Evolutionary conservation across 345 rosid genomes (phyloP).

Genomic region (Atalantia buxifolia): DNA sequence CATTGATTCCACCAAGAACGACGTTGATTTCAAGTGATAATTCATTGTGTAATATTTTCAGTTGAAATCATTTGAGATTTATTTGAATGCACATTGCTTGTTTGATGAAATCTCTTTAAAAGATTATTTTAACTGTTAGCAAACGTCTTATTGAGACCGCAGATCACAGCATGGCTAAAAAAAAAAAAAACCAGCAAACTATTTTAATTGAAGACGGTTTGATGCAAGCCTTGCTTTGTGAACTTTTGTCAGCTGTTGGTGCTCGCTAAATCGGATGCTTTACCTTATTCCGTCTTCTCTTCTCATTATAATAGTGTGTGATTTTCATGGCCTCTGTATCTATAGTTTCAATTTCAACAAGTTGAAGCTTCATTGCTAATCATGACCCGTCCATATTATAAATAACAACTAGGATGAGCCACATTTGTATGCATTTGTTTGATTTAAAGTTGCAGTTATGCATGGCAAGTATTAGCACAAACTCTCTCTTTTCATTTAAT

Average conservation of each 20-base stretch:
- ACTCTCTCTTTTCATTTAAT: neutral
- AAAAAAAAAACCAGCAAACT: neutral
- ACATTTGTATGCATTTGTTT: neutral
- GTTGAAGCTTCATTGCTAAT: neutral
- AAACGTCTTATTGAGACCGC: no score
- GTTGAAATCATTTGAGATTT: no score
- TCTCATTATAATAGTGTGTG: neutral
- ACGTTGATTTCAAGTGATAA: no score
- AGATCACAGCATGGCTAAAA: neutral
- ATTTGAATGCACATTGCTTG: no score
- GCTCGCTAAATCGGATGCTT: conserved; percentile 44
- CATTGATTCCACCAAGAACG: no score
- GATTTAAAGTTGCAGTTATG: neutral
- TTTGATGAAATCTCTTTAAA: no score
- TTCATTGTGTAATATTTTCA: no score
- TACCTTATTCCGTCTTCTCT: conserved; percentile 10
- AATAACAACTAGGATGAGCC: conserved; percentile 8
- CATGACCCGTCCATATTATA: conserved; percentile 2
- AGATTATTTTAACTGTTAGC: no score
- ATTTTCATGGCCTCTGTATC: neutral
- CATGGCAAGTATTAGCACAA: no score
- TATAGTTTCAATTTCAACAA: neutral
- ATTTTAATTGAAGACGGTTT: conserved; percentile 1
- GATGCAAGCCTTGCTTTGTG: conserved; percentile 35
- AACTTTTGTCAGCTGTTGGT: conserved; percentile 29